Evolutionary conservation across 176 grass and related monocot genomes (phyloP), one percentile per base, ranked within the genome.

Genomic region (Aechmea fasciata): DNA sequence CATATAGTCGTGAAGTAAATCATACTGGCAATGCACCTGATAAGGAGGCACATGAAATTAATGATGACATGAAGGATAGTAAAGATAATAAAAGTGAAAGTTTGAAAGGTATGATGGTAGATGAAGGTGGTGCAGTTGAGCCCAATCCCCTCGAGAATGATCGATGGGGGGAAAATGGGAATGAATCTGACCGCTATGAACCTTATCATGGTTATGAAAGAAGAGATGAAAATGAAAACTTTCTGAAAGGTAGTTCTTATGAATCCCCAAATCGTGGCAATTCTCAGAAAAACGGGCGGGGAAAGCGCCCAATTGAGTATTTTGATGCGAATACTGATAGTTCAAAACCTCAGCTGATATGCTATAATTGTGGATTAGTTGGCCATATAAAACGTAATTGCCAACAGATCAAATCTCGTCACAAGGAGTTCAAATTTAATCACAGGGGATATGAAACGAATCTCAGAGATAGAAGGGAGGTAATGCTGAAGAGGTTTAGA

Each of bases 181-280:
- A 72, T 76, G 79, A 79, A 52, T 82, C 79, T 79, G 72, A 82
- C 64, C 9, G 10, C 26, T 85, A 82, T 77, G 82, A 89, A 78
- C 87, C 87, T 73, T 85, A 89, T 14, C 82, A 73, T 89, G 87
- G 85, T 20, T 88, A 71, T 66, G 23, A 48, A 12, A 78, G 71
- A 55, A 80, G 74, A 66, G 72, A 89, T 23, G 57, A 74, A 52
- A 73, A 10, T 18, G 69, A 70, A 85, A 68, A 73, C 10, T 6
- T 61, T 66, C 49, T 47, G 24, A 89, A 79, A 65, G 69, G 50
- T 73, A 62, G 25, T 47, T 65, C 72, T 73, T 28, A 83, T 69
- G 64, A 66, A 28, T 69, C 85, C 28, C 9, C 1, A 61, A 62
- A 74, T 29, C 66, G 24, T 65, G 62, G 33, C 55, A 63, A 1